Evolutionary conservation across 495 filamentous ascomycete species (phyloP).

Genomic region (Corynascus novoguineensis): DNA sequence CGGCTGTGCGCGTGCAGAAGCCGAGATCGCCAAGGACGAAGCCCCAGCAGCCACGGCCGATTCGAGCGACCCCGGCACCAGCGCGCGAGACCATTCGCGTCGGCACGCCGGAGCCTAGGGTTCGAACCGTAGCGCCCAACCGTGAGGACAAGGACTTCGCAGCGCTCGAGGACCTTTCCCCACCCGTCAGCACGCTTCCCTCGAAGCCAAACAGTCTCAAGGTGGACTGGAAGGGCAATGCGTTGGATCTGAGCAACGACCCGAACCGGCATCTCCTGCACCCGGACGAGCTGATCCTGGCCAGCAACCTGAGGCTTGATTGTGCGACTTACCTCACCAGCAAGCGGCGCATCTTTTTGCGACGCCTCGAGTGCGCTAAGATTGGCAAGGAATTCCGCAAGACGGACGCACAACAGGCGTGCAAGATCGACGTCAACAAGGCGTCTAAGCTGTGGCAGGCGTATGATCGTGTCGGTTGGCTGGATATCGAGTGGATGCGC

Average conservation of each 20-base stretch:
- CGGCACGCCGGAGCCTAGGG: conserved; percentile 42
- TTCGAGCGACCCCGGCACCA: conserved; percentile 24
- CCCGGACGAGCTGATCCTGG: conserved; percentile 70
- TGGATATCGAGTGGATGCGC: conserved; percentile 58
- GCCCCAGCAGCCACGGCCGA: conserved; percentile 28
- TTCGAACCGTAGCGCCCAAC: conserved; percentile 44
- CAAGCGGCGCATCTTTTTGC: conserved; percentile 88
- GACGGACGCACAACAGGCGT: conserved; percentile 95
- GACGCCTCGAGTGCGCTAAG: conserved; percentile 60
- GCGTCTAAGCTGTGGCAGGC: conserved; percentile 92
- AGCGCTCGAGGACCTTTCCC: conserved; percentile 72
- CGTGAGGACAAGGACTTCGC: conserved; percentile 84
- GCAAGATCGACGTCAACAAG: conserved; percentile 99
- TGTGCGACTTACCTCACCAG: conserved; percentile 90
- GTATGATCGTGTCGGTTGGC: conserved; percentile 87
- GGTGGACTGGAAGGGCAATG: conserved; percentile 80
- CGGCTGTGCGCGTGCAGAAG: conserved; percentile 40
- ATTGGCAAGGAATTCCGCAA: conserved; percentile 87
- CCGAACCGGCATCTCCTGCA: conserved; percentile 72
- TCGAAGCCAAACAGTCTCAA: conserved; percentile 62
- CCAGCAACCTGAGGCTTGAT: conserved; percentile 73
- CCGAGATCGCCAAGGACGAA: conserved; percentile 25
- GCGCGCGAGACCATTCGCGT: conserved; percentile 36
- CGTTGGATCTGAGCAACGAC: conserved; percentile 74
- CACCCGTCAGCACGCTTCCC: conserved; percentile 60